Conservation (phyloP, 495 filamentous ascomycete genomes). For the Apiosordaria backusii region DNA sequence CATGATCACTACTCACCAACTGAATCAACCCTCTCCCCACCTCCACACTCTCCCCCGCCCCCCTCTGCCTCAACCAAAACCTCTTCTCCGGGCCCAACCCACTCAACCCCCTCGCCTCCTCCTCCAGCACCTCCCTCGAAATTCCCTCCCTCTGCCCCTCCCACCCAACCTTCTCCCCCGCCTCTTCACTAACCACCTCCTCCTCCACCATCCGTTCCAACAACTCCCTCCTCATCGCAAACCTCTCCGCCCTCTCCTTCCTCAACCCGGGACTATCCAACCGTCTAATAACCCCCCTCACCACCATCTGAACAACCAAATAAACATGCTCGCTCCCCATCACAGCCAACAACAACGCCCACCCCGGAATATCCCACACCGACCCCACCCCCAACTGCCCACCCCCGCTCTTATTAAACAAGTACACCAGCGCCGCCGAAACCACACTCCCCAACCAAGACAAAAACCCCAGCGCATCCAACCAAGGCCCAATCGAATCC, state of each 20-base stretch:
- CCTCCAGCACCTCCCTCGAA: slow-evolving; percentile 55
- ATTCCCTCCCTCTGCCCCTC: slow-evolving; percentile 69
- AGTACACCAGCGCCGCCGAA: slow-evolving; percentile 77
- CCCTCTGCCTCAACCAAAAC: slow-evolving; percentile 47
- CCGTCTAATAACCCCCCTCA: slow-evolving; percentile 67
- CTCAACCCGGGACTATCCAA: slow-evolving; percentile 80
- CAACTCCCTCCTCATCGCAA: slow-evolving; percentile 62
- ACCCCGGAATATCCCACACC: slow-evolving; percentile 67
- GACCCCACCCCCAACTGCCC: slow-evolving; percentile 40
- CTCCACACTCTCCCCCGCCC: background rate
- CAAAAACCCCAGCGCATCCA: slow-evolving; percentile 79
- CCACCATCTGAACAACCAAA: slow-evolving; percentile 64
- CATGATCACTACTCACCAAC: background rate
- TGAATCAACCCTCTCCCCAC: background rate
- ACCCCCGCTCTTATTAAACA: slow-evolving; percentile 69
- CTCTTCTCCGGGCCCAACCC: slow-evolving; percentile 62
- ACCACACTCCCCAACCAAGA: slow-evolving; percentile 90
- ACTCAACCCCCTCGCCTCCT: slow-evolving; percentile 59
- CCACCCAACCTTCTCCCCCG: slow-evolving; percentile 47
- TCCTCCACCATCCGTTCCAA: slow-evolving; percentile 53
- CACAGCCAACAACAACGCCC: slow-evolving; percentile 79
- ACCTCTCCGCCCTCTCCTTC: slow-evolving; percentile 66
- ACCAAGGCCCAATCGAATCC: slow-evolving; percentile 94
- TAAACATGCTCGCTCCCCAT: slow-evolving; percentile 87
- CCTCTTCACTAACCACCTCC: slow-evolving; percentile 32